Evolutionary conservation across 225 moss, liverwort and hornwort species (phyloP).

Genomic region (Sphagnum tenellum): DNA sequence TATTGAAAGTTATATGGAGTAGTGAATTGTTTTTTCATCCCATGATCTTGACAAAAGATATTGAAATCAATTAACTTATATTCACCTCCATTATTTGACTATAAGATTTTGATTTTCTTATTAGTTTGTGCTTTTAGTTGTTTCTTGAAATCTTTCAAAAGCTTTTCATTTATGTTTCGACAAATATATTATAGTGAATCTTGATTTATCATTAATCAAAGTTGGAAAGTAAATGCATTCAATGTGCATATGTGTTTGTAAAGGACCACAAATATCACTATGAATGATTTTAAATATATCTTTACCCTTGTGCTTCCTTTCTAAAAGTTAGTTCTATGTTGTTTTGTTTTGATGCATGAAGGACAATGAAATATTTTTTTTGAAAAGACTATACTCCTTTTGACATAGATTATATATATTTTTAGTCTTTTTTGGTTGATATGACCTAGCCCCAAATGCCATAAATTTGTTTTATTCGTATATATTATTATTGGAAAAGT

Average conservation of each 20-base stretch:
- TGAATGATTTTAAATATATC: neutral
- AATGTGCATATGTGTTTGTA: too few species aligned
- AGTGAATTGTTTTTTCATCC: neutral
- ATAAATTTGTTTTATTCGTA: neutral
- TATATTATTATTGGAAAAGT: neutral
- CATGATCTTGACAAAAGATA: neutral
- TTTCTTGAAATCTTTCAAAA: neutral
- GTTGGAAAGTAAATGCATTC: constrained; percentile 1
- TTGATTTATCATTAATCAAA: neutral
- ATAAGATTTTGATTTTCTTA: neutral
- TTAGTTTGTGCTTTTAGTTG: neutral
- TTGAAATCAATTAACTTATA: neutral
- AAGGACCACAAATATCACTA: neutral
- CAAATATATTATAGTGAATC: neutral
- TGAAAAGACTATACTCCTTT: neutral
- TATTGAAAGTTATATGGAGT: neutral
- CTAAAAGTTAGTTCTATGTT: neutral
- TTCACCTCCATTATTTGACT: neutral
- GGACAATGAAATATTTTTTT: neutral
- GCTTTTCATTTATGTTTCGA: too few species aligned
- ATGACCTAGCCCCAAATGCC: neutral
- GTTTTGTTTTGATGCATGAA: neutral
- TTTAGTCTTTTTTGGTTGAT: neutral
- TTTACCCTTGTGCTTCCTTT: too few species aligned
- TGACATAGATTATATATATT: neutral